Conservation (phyloP, 805 yeast genomes). For the Saturnispora kantuleensis region DNA sequence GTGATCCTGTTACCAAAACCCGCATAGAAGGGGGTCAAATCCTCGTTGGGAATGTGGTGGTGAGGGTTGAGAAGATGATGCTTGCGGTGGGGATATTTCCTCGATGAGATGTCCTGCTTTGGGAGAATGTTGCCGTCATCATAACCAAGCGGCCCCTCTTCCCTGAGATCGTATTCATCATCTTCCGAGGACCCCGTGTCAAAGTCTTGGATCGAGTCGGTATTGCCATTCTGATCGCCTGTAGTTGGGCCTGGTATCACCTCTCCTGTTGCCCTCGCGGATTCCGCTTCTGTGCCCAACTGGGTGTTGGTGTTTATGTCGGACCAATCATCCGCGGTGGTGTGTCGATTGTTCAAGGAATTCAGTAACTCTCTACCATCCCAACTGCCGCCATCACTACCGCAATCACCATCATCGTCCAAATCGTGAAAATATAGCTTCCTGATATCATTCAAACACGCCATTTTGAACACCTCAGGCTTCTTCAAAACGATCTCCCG, state of each 20-base stretch:
- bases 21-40: conserved; percentile 81
- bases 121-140: background rate
- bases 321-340: conserved; percentile 12
- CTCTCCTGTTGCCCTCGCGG: background rate
- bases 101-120: background rate
- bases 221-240: too few relatives aligned
- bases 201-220: too few relatives aligned
- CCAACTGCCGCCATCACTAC: conserved; percentile 5
- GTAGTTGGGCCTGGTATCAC: background rate
- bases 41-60: conserved; percentile 11
- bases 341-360: background rate
- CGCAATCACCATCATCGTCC: conserved; percentile 3
- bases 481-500: conserved; percentile 89
- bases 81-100: background rate
- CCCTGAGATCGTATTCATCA: background rate
- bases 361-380: background rate
- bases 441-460: conserved; percentile 81
- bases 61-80: conserved; percentile 8
- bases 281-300: background rate
- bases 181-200: background rate
- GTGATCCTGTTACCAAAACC: conserved; percentile 97
- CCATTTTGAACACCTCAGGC: conserved; percentile 98
- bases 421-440: conserved; percentile 39
- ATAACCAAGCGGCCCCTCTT: background rate
- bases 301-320: conserved; percentile 15